Percentiles rank a stretch among this genome's conserved stretches.
Evolutionary conservation across 2,329 filamentous ascomycete genomes (phyloP).

Genomic region (Fusarium keratoplasticum): DNA sequence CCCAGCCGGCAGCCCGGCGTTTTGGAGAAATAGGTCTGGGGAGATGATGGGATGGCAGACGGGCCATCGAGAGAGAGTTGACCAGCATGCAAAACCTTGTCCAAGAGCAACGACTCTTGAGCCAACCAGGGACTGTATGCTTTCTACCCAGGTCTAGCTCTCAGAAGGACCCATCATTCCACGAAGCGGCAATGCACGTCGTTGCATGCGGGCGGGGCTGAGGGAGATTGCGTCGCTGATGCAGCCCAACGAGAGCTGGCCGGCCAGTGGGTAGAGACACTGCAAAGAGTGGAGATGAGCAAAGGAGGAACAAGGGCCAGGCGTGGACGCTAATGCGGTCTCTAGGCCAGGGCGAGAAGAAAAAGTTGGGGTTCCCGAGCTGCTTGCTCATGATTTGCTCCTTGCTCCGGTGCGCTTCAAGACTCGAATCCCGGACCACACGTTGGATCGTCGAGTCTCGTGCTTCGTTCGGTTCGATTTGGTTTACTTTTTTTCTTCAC

Average conservation of each 20-base stretch:
- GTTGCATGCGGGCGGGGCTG: slow-evolving; percentile 32
- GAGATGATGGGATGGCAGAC: slow-evolving; percentile 11
- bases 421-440: neutral
- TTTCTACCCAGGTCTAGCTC: slow-evolving; percentile 15
- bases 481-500: slow-evolving; percentile 12
- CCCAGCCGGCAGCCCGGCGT: slow-evolving; percentile 17
- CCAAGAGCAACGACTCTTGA: neutral
- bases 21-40: slow-evolving; percentile 5
- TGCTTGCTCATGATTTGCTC: slow-evolving; percentile 4
- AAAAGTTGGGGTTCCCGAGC: slow-evolving; percentile 37
- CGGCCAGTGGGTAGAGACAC: neutral
- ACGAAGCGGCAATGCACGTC: slow-evolving; percentile 31
- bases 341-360: slow-evolving; percentile 25
- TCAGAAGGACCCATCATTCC: slow-evolving; percentile 24
- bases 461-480: slow-evolving; percentile 5
- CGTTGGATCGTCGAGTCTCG: slow-evolving; percentile 1
- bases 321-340: slow-evolving; percentile 25
- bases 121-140: slow-evolving; percentile 3
- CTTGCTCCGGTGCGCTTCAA: neutral
- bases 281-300: slow-evolving; percentile 1
- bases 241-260: slow-evolving; percentile 5
- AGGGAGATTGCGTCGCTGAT: slow-evolving; percentile 28
- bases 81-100: neutral
- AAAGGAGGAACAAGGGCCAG: neutral
- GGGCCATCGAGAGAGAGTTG: slow-evolving; percentile 13